These are phyloP conservation scores for Paramecium caudatum DNA, from an alignment of 73 alveolate genomes.

Conservation along the genomic window DNA sequence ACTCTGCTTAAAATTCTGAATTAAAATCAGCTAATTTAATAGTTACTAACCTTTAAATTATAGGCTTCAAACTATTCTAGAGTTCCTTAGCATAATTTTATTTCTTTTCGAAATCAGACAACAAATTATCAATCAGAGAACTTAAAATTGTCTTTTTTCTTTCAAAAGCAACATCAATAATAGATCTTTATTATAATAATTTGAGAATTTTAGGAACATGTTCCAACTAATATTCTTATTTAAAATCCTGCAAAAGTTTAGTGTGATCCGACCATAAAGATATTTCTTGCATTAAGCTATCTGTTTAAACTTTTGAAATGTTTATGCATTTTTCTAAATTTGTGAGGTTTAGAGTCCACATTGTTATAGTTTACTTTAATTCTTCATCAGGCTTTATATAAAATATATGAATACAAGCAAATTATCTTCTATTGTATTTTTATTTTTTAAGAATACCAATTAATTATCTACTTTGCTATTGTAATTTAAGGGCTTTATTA, in stretches of 20 bases:
- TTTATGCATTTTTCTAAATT: not conserved
- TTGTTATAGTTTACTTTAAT: not conserved
- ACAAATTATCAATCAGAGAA: not conserved
- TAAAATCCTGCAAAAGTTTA: slow-evolving; percentile 1
- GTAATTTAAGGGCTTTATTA: slow-evolving; percentile 6
- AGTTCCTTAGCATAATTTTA: not conserved
- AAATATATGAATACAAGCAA: not conserved
- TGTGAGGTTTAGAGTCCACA: slow-evolving; percentile 23
- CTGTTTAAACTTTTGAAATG: slow-evolving; percentile 4
- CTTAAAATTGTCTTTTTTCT: not conserved
- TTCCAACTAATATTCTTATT: not conserved
- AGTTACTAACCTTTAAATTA: not conserved
- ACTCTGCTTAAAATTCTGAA: not conserved
- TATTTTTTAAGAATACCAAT: slow-evolving; percentile 15
- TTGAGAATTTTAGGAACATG: not conserved
- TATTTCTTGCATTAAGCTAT: slow-evolving; percentile 48
- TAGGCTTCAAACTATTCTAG: slow-evolving; percentile 1
- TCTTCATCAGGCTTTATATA: slow-evolving; percentile 18
- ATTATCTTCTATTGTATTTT: slow-evolving; percentile 42
- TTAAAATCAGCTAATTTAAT: slow-evolving; percentile 22
- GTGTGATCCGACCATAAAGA: slow-evolving; percentile 14
- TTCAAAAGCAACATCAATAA: slow-evolving; percentile 20
- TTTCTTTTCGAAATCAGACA: slow-evolving; percentile 37
- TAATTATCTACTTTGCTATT: not conserved
- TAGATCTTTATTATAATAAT: slow-evolving; percentile 5